A percentile compares a stretch with the other conserved stretches of the same genome.
Evolutionary conservation across 108 stramenopile genomes (phyloP).

Genomic region (Stephanodiscus minutulus): DNA sequence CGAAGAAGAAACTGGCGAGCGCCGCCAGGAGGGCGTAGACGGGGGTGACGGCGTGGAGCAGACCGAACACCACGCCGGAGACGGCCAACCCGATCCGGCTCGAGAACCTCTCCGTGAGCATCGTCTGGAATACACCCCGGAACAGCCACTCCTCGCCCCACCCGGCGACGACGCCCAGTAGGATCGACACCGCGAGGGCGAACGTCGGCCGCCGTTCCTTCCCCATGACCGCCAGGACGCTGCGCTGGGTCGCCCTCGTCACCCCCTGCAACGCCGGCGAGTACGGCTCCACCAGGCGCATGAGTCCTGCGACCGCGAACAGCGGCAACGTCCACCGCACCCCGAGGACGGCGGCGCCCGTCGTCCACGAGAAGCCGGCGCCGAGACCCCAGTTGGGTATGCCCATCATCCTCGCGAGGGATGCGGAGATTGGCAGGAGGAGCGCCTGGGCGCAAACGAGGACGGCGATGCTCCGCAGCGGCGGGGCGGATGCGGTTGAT

Average conservation of each 20-base stretch:
- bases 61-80: conserved; percentile 74
- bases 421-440: conserved; percentile 55
- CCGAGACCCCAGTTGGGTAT: conserved; percentile 75
- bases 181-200: conserved; percentile 48
- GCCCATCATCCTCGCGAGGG: conserved; percentile 34
- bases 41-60: conserved; percentile 86
- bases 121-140: conserved; percentile 77
- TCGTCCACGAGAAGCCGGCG: conserved; percentile 39
- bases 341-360: conserved; percentile 42
- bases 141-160: conserved; percentile 90
- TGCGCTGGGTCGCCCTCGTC: conserved; percentile 76
- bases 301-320: conserved; percentile 49
- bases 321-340: conserved; percentile 62
- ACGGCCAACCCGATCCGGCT: conserved; percentile 47
- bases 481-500: conserved; percentile 6
- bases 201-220: conserved; percentile 56
- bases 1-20: conserved; percentile 83
- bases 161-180: conserved; percentile 78
- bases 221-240: conserved; percentile 73
- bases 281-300: conserved; percentile 65
- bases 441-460: conserved; percentile 73
- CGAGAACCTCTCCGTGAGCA: conserved; percentile 42
- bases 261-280: conserved; percentile 73
- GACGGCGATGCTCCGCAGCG: conserved; percentile 46
- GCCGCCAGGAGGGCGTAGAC: conserved; percentile 77